Conservation (phyloP, 352 stramenopile species). For the Pythium scleroteichum region DNA sequence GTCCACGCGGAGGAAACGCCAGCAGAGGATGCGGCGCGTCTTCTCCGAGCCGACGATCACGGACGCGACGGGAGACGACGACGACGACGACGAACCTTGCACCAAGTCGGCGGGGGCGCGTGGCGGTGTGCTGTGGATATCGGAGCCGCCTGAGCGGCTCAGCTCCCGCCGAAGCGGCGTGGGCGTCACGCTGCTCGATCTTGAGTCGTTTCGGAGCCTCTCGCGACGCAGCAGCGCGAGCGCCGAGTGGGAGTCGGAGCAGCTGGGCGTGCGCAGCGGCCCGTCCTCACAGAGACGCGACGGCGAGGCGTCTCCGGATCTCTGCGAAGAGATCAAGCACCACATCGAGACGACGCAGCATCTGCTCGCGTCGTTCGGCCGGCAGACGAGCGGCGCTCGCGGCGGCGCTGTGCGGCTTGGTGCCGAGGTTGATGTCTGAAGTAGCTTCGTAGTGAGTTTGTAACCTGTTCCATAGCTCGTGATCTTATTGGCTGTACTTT, state of each 20-base stretch:
- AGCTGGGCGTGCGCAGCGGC: not conserved
- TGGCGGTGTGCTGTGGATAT: conserved; percentile 11
- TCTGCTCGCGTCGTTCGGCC: conserved; percentile 55
- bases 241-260: conserved; percentile 3
- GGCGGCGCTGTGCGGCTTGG: too few relatives aligned
- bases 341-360: conserved; percentile 71
- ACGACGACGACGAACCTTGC: conserved; percentile 27
- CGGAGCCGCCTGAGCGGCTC: conserved; percentile 1
- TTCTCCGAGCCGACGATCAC: conserved; percentile 41
- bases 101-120: conserved; percentile 5
- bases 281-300: too few relatives aligned
- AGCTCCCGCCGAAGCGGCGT: not conserved
- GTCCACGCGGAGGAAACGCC: not conserved
- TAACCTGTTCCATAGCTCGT: conserved; percentile 6
- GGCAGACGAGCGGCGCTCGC: conserved; percentile 9
- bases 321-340: conserved; percentile 54
- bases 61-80: not conserved
- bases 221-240: conserved; percentile 5
- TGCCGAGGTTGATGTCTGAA: conserved; percentile 30
- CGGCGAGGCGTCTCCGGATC: not conserved
- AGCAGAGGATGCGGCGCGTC: conserved; percentile 28
- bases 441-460: conserved; percentile 7
- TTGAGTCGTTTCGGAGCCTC: conserved; percentile 6
- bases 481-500: conserved; percentile 21
- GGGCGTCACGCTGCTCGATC: conserved; percentile 33